Evolutionary conservation across 2,329 filamentous ascomycete species (phyloP).

Genomic region (Fusarium aywerte): DNA sequence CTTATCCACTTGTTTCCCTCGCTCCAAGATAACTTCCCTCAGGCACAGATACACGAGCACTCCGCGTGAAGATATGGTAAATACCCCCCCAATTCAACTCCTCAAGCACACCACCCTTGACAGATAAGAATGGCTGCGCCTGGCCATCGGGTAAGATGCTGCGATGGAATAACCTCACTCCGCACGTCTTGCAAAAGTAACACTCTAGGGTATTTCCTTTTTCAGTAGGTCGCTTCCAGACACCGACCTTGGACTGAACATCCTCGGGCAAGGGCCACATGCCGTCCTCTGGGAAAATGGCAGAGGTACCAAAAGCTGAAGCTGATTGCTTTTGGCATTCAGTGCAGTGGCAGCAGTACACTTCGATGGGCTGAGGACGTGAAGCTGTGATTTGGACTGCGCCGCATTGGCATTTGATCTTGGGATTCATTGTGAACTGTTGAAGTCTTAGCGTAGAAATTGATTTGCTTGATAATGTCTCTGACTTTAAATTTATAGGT

Average conservation of each 20-base stretch:
- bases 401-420: slow-evolving; percentile 55
- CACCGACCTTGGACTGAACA: slow-evolving; percentile 47
- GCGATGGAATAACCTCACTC: slow-evolving; percentile 60
- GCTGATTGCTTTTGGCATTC: slow-evolving; percentile 58
- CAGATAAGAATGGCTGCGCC: slow-evolving; percentile 51
- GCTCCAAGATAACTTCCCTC: slow-evolving; percentile 46
- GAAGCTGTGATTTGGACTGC: slow-evolving; percentile 52
- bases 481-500: not conserved
- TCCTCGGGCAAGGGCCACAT: slow-evolving; percentile 55
- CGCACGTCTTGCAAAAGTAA: slow-evolving; percentile 57
- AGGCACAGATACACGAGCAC: slow-evolving; percentile 58
- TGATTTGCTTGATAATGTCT: not conserved
- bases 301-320: slow-evolving; percentile 59
- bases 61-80: slow-evolving; percentile 59
- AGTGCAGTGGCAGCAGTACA: slow-evolving; percentile 60
- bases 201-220: slow-evolving; percentile 56
- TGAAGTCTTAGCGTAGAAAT: not conserved
- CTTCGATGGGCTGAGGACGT: slow-evolving; percentile 48
- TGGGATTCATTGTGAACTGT: slow-evolving; percentile 36
- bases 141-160: slow-evolving; percentile 53
- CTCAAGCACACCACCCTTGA: slow-evolving; percentile 60
- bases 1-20: slow-evolving; percentile 1
- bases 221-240: slow-evolving; percentile 55
- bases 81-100: slow-evolving; percentile 54
- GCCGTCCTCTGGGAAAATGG: slow-evolving; percentile 54